phyloP scores from a whole-genome alignment of 257 asterid genomes.

The Jasminum sambac region DNA sequence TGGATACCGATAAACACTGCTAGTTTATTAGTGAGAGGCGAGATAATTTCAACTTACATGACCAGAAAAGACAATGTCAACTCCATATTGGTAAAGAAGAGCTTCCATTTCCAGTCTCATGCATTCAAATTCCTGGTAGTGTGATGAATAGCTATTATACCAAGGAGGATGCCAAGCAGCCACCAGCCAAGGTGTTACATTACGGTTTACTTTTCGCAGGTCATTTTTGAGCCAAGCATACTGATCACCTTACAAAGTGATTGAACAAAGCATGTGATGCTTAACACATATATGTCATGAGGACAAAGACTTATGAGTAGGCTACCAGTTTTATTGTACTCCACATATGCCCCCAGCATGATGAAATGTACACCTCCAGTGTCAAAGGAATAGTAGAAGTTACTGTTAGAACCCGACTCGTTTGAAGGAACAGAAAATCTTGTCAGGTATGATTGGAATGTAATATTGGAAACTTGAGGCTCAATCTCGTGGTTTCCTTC shows the following conservation, averaged over 20 bases:
- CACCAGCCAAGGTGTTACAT: constrained; percentile 72
- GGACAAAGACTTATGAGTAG: constrained; percentile 19
- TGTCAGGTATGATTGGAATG: constrained; percentile 59
- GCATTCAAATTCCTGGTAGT: constrained; percentile 89
- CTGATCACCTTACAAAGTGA: constrained; percentile 54
- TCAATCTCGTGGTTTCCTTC: constrained; percentile 97
- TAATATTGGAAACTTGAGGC: constrained; percentile 53
- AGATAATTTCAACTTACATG: constrained; percentile 55
- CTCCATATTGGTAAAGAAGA: constrained; percentile 50
- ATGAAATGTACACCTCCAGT: constrained; percentile 83
- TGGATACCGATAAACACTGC: neutral
- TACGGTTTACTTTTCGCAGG: constrained; percentile 51
- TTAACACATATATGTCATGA: neutral
- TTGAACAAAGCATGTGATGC: neutral
- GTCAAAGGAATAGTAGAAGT: constrained; percentile 76
- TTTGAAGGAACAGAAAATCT: constrained; percentile 79
- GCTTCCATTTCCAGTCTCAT: constrained; percentile 87
- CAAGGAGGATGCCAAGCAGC: constrained; percentile 93
- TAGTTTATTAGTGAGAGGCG: neutral
- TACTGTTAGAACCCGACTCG: constrained; percentile 65
- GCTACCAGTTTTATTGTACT: constrained; percentile 67
- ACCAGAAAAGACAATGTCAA: constrained; percentile 78
- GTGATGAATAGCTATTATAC: constrained; percentile 87
- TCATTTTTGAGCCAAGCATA: constrained; percentile 74
- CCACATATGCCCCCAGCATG: constrained; percentile 83